Percentiles rank a stretch among this genome's conserved stretches.
Conservation (phyloP, 2,329 filamentous ascomycete species). For the Fusarium acutatum region DNA sequence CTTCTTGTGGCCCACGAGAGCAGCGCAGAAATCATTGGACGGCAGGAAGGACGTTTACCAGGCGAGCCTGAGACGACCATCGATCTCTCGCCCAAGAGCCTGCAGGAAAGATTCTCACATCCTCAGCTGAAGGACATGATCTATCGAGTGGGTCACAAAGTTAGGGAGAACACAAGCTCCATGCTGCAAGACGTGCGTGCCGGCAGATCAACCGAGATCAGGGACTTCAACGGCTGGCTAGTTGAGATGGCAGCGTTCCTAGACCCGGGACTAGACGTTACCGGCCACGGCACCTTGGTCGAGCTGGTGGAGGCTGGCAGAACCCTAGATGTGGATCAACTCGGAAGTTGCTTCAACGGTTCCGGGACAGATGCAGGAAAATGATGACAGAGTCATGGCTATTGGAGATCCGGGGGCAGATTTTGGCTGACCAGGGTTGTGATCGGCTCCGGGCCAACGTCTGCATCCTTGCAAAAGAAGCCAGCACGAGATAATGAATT, state of each 20-base stretch:
- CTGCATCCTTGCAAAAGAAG: slow-evolving; percentile 1
- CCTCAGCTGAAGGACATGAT: slow-evolving; percentile 55
- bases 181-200: slow-evolving; percentile 68
- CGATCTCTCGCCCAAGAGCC: slow-evolving; percentile 23
- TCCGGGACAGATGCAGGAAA: slow-evolving; percentile 20
- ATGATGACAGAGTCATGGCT: slow-evolving; percentile 17
- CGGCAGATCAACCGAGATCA: slow-evolving; percentile 63
- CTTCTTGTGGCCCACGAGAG: slow-evolving; percentile 70
- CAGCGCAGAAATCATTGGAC: slow-evolving; percentile 50
- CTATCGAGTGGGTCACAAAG: slow-evolving; percentile 56
- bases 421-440: slow-evolving; percentile 9
- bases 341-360: slow-evolving; percentile 42
- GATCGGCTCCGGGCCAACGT: slow-evolving; percentile 26
- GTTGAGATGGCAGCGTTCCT: slow-evolving; percentile 56
- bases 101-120: slow-evolving; percentile 54
- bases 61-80: background rate
- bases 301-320: slow-evolving; percentile 52
- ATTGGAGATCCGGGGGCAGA: slow-evolving; percentile 16
- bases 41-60: background rate
- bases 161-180: slow-evolving; percentile 64
- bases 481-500: background rate
- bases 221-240: slow-evolving; percentile 69
- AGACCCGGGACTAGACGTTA: slow-evolving; percentile 45
- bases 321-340: slow-evolving; percentile 46
- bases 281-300: slow-evolving; percentile 53